phyloP scores from a whole-genome alignment of 1,284 basidiomycete species.

The Boletus albobrunnescens region DNA sequence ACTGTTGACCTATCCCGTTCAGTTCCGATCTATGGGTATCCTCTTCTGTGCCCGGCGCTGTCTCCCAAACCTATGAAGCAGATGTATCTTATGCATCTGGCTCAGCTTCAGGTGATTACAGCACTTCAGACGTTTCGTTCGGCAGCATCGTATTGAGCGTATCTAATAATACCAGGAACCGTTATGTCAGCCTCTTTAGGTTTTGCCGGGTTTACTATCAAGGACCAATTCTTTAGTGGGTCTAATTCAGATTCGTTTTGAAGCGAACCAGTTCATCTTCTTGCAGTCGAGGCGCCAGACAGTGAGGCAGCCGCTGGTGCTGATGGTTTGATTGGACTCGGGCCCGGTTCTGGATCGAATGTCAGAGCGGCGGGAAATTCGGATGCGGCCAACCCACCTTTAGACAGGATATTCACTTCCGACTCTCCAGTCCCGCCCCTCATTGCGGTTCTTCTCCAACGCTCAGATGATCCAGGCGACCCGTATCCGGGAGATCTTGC shows the following conservation, averaged over 20 bases:
- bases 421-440: conserved; percentile 53
- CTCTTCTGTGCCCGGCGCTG: conserved; percentile 17
- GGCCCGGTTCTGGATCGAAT: conserved; percentile 44
- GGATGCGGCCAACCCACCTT: conserved; percentile 44
- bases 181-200: conserved; percentile 51
- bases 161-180: conserved; percentile 34
- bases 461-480: conserved; percentile 41
- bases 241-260: conserved; percentile 3
- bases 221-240: conserved; percentile 63
- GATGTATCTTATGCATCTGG: conserved; percentile 25
- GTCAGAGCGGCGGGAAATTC: conserved; percentile 10
- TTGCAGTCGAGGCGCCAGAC: conserved; percentile 12
- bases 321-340: conserved; percentile 49
- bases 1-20: not conserved
- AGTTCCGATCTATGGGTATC: conserved; percentile 32
- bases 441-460: conserved; percentile 52
- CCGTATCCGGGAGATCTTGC: conserved; percentile 46
- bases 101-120: conserved; percentile 16
- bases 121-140: not conserved
- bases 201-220: conserved; percentile 52
- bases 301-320: conserved; percentile 29
- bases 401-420: conserved; percentile 61
- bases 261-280: not conserved
- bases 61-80: conserved; percentile 14
- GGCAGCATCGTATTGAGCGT: not conserved